Base-by-base conservation (phyloP, 1,139 yeast genomes). In the Pichia sp. region DNA sequence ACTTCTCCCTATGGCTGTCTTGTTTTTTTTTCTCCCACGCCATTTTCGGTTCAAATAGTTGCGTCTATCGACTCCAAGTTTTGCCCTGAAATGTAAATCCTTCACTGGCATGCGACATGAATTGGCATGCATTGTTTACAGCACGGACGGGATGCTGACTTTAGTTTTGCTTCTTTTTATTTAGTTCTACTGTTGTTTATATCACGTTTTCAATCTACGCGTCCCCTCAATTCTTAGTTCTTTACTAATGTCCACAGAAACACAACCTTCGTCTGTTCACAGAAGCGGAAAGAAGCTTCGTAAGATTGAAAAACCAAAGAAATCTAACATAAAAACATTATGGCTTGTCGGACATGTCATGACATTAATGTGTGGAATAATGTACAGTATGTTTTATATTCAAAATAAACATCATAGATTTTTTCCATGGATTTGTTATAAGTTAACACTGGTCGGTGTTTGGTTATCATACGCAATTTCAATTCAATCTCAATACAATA, bases 341-440 rank as follows among this genome's bases (percentile, higher is more conserved):
- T 83, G 93, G 93, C 51, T 78, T 3, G 70, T 63, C 1, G 91
- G 91, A 8, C 91, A 83, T 60, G 47, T 49, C 0, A 28, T 65
- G 7, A 67, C 80, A 1, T 42, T 81, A 22, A 65, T 54, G 1
- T 76, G 72, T 52, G 85, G 87, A 3, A 25, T 63, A 1, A 49
- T 78, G 22, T 70, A 76, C 41, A 52, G 72, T 22, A 34, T 64
- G 0, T 76, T 74, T 54, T 80, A 77, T 54, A 31, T 63, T 27
- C 51, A 63, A 37, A 63, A 70, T 30, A 64, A 71, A 63, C 59
- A 74, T 50, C 67, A 74, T 56, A 70, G 62, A 53, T 65, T 68
- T 56, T 60, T 72, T 54, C 60, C 79, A 60, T 55, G 68, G 39
- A 54, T 69, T 52, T 45, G 68, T 35, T 83, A 81, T 60, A 63